These are phyloP conservation scores for Postia placenta DNA, from an alignment of 768 basidiomycete species.

Conservation along the genomic window DNA sequence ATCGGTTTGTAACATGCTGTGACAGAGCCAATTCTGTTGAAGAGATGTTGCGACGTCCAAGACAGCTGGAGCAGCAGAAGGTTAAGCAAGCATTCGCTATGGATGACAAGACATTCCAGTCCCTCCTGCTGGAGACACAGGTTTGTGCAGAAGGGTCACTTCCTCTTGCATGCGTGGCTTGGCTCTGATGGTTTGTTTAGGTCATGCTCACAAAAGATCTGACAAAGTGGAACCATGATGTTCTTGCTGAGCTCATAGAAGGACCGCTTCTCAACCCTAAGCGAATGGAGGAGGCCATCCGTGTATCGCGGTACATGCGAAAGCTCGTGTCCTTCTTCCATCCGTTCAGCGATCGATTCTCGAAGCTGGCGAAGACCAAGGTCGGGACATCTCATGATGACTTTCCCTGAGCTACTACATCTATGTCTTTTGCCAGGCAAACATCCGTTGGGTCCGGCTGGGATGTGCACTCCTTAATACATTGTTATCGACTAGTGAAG, in stretches of 20 bases:
- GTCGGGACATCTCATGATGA: conserved; percentile 25
- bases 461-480: conserved; percentile 81
- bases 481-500: conserved; percentile 77
- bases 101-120: conserved; percentile 91
- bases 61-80: conserved; percentile 86
- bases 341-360: conserved; percentile 84
- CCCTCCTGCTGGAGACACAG: conserved; percentile 79
- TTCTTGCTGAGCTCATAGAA: conserved; percentile 82
- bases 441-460: conserved; percentile 78
- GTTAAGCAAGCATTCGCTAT: conserved; percentile 89
- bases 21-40: conserved; percentile 76
- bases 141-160: conserved; percentile 30
- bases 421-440: conserved; percentile 40
- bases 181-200: conserved; percentile 27
- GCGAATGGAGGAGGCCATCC: conserved; percentile 91
- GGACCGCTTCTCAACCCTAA: conserved; percentile 89
- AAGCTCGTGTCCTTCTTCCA: conserved; percentile 91
- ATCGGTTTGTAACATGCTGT: background rate
- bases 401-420: conserved; percentile 1
- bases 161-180: background rate
- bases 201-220: conserved; percentile 86
- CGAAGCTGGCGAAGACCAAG: conserved; percentile 68
- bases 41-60: conserved; percentile 81
- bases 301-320: conserved; percentile 83
- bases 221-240: conserved; percentile 89